Evolutionary conservation across 1,284 basidiomycete species (phyloP), one percentile per base, ranked within the genome.

Genomic region (Cryptococcus deneoformans): DNA sequence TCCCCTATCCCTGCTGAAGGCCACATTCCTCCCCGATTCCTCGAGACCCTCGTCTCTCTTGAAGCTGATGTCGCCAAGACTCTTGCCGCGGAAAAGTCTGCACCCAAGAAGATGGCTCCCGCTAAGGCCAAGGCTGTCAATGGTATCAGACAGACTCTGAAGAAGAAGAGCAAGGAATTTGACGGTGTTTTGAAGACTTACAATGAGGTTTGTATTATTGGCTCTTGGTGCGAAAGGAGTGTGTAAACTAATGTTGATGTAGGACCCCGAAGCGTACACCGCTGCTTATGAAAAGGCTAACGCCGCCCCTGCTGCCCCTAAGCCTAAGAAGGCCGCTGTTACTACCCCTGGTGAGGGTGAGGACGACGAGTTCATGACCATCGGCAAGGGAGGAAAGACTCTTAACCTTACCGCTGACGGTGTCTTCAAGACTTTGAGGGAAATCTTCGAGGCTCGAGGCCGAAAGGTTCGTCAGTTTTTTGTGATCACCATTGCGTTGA

Each of bases 101-200:
- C 89, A 3, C 87, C 88, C 79, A 29, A 97, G 97, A 81, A 99
- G 98, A 82, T 92, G 96, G 88, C 95, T 95, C 68, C 90, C 92
- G 1, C 88, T 85, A 63, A 95, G 95, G 73, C 92, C 50, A 93
- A 92, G 74, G 93, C 93, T 1, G 83, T 98, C 69, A 98, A 93
- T 65, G 89, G 89, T 34, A 92, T 97, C 86, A 97, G 94, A 80
- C 94, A 98, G 80, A 98, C 95, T 77, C 82, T 98, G 61, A 94
- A 90, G 79, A 98, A 95, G 81, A 84, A 88, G 37, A 72, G 82
- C 60, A 96, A 94, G 79, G 96, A 98, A 75, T 85, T 92, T 72
- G 96, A 98, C 79, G 79, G 79, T 42, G 87, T 90, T 62, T 77
- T 97, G 52, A 86, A 86, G 69, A 84, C 84, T 61, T 97, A 87